Evolutionary conservation across 306 rosid species (phyloP), one percentile per base, ranked within the genome.

Genomic region (Fragaria iinumae): DNA sequence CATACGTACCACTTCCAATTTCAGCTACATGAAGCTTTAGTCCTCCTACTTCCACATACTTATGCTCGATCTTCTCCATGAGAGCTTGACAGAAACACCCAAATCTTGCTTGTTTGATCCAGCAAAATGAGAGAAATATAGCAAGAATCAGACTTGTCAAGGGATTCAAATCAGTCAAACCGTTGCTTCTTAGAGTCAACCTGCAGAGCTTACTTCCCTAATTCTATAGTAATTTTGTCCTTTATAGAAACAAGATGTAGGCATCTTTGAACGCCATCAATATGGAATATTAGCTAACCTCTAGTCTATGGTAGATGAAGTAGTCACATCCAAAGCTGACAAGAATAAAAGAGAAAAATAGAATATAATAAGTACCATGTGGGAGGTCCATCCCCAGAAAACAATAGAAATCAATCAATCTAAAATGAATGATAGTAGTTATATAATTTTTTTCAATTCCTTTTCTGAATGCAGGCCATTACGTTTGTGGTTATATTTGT

Each of bases 21-120:
- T 88, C 89, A 36, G 96, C 93, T 34, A 90, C 91, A 71, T 92
- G 93, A 34, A 92, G 85, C 78, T 90, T 90, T 34, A 90, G 76
- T 80, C 90, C 97, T 62, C 84, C 80, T 36, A 90, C 95, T 74
- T 88, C 82, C 4, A 88, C 91, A 3, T 85, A 50, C 39, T 72
- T 79, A 74, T 88, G 97, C 76, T 85, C 14, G 69, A 92, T 83
- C n/a, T 87, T 85, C 43, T 92, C 96, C 97, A 92, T 91, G 38
- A 69, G 39, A 16, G 32, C 48, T 52, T 4, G 27, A 23, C 23
- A 25, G 67, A 36, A 59, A 14, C 36, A 56, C 5, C 25, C 66
- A 23, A 25, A 59, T 59, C 38, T 59, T 25, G 17, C 38, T 59
- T 25, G 17, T 10, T 25, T 25, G 38, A 56, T 56, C 63, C 14